Percentiles rank a stretch among this genome's conserved stretches.
These are phyloP conservation scores for Fragilariopsis cylindrus DNA, from an alignment of 108 stramenopile species.

Conservation along the genomic window DNA sequence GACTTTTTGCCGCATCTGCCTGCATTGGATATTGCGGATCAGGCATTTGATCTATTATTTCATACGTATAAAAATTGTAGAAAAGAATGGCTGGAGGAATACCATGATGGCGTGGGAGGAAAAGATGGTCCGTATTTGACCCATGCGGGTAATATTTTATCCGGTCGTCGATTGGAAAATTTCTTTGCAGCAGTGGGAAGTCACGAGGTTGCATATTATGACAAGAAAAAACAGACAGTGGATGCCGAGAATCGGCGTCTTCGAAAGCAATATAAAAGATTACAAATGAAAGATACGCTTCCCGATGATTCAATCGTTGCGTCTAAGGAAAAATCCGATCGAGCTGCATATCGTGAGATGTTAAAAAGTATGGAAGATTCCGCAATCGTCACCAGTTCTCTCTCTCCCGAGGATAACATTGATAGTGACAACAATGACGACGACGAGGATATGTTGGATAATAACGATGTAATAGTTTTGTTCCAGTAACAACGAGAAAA, in stretches of 20 bases:
- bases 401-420: no score
- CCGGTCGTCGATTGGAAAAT: constrained; percentile 62
- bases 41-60: constrained; percentile 94
- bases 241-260: constrained; percentile 52
- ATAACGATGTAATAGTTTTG: constrained; percentile 20
- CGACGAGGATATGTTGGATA: not conserved
- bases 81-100: constrained; percentile 65
- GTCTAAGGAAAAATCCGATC: constrained; percentile 63
- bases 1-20: constrained; percentile 99
- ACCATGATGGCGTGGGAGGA: constrained; percentile 3
- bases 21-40: constrained; percentile 94
- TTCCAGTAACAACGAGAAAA: constrained; percentile 43
- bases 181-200: constrained; percentile 71
- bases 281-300: constrained; percentile 45
- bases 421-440: not conserved
- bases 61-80: constrained; percentile 87
- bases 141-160: constrained; percentile 74
- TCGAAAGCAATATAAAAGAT: constrained; percentile 54
- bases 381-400: not conserved
- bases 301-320: constrained; percentile 70
- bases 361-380: constrained; percentile 23
- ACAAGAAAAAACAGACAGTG: constrained; percentile 58
- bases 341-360: constrained; percentile 66
- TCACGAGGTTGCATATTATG: constrained; percentile 75
- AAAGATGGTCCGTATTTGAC: constrained; percentile 88